Base-by-base conservation (phyloP, 2,329 filamentous ascomycete genomes). In the Trichoderma endophyticum region DNA sequence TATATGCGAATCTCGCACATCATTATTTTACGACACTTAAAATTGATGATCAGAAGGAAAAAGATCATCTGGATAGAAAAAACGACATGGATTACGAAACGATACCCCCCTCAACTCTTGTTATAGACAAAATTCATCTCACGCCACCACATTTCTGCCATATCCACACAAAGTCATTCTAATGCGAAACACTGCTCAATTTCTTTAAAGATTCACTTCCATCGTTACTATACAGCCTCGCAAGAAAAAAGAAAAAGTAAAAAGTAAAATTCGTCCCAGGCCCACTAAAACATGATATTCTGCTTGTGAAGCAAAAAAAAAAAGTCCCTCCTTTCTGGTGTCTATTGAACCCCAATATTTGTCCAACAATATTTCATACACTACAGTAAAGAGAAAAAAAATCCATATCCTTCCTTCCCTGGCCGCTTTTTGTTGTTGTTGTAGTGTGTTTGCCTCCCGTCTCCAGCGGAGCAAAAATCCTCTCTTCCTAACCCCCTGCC, bases 281-380 rank as follows among this genome's bases (percentile, higher is more conserved):
- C 21, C 48, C 48, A 66, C 30, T 14, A 62, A 21, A 21, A 21
- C 30, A 36, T 56, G n/a, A 51, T 36, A 57, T 11, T 34, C 24
- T n/a, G 9, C 30, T 36, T 12, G 9, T n/a, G 24, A 9, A 21
- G 26, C 8, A 67, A 57, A 14, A 43, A 59, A 59, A 15, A 59
- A 9, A 30, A 18, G 1, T 28, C 28, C 56, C 56, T 61, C 69
- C 48, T n/a, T 28, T 59, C 18, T 34, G 57, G 57, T 21, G 64
- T 72, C 70, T 72, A 68, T 63, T 62, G 43, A 63, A 72, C 63
- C 56, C 69, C 32, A 34, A 68, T 36, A 28, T 65, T 36, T 72
- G 48, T 65, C 57, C 65, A 69, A 65, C 65, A 26, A 21, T 70
- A 69, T 60, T 72, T 59, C 70, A 68, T 68, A 68, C 70, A 72